These are phyloP conservation scores for Cladosporium sp. DNA, from an alignment of 2,329 filamentous ascomycete genomes.

Conservation along the genomic window DNA sequence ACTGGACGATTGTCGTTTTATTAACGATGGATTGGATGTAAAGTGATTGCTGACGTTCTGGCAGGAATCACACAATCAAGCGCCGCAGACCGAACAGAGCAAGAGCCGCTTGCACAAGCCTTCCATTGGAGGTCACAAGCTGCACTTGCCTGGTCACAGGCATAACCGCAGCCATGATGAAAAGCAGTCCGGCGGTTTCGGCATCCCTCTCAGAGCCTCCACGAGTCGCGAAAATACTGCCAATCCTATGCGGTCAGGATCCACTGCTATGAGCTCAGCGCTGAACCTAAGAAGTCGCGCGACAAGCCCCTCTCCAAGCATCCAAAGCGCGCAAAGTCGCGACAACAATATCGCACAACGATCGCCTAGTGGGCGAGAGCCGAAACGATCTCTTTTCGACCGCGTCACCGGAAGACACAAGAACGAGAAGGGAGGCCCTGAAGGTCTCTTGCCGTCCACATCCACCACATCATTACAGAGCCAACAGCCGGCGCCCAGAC, in stretches of 20 bases:
- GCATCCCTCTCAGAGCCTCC: slow-evolving; percentile 66
- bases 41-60: background rate
- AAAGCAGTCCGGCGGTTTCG: slow-evolving; percentile 39
- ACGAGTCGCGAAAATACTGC: slow-evolving; percentile 74
- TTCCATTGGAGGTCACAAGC: slow-evolving; percentile 55
- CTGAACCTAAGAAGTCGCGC: slow-evolving; percentile 62
- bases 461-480: slow-evolving; percentile 42
- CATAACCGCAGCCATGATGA: slow-evolving; percentile 69
- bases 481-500: slow-evolving; percentile 34
- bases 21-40: background rate
- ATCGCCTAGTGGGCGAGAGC: slow-evolving; percentile 54
- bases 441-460: slow-evolving; percentile 42
- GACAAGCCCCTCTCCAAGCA: slow-evolving; percentile 79
- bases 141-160: slow-evolving; percentile 66
- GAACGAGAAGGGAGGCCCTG: slow-evolving; percentile 37
- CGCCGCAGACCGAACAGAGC: slow-evolving; percentile 26
- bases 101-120: slow-evolving; percentile 34
- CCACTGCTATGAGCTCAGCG: slow-evolving; percentile 47
- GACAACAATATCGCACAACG: slow-evolving; percentile 46
- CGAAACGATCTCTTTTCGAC: slow-evolving; percentile 55
- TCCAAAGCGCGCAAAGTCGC: slow-evolving; percentile 60
- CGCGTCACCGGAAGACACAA: slow-evolving; percentile 55
- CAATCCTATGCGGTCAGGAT: slow-evolving; percentile 52
- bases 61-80: slow-evolving; percentile 13
- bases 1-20: background rate